These are phyloP conservation scores for Cicer bijugum DNA, from an alignment of 306 rosid species.

Conservation along the genomic window DNA sequence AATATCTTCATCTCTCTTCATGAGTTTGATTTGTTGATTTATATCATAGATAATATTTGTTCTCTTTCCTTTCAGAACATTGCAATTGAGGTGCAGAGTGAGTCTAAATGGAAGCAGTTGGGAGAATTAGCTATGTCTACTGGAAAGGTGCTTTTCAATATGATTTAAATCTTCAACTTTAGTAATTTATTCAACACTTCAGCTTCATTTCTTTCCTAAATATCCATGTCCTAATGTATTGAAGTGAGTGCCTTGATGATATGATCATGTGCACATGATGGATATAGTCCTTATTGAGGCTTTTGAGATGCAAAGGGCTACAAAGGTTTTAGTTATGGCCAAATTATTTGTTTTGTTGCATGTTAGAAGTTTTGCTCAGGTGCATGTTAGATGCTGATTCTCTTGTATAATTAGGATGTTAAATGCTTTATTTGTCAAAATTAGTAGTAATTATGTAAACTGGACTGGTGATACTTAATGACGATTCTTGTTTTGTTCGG, in stretches of 20 bases:
- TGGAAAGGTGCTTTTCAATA: slow-evolving; percentile 67
- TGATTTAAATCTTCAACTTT: slow-evolving; percentile 35
- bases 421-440: slow-evolving; percentile 22
- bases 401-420: slow-evolving; percentile 33
- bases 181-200: slow-evolving; percentile 12
- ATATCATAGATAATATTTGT: slow-evolving; percentile 25
- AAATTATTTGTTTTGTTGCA: slow-evolving; percentile 37
- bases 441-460: slow-evolving; percentile 20
- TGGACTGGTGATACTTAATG: slow-evolving; percentile 15
- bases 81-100: slow-evolving; percentile 81
- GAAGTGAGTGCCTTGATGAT: slow-evolving; percentile 31
- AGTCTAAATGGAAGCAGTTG: slow-evolving; percentile 98
- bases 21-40: slow-evolving; percentile 38
- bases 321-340: slow-evolving; percentile 26
- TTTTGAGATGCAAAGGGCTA: slow-evolving; percentile 34
- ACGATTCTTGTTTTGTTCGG: slow-evolving; percentile 41
- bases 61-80: slow-evolving; percentile 60
- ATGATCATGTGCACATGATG: slow-evolving; percentile 32
- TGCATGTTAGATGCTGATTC: slow-evolving; percentile 23
- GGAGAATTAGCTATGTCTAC: slow-evolving; percentile 97
- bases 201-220: slow-evolving; percentile 19
- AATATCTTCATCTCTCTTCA: slow-evolving; percentile 27
- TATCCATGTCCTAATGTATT: slow-evolving; percentile 37
- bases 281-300: slow-evolving; percentile 25
- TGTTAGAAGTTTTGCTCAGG: slow-evolving; percentile 34